A percentile compares a stretch with the other conserved stretches of the same genome.
phyloP scores from a whole-genome alignment of 176 grass and related monocot genomes.

The Oryza rufipogon region DNA sequence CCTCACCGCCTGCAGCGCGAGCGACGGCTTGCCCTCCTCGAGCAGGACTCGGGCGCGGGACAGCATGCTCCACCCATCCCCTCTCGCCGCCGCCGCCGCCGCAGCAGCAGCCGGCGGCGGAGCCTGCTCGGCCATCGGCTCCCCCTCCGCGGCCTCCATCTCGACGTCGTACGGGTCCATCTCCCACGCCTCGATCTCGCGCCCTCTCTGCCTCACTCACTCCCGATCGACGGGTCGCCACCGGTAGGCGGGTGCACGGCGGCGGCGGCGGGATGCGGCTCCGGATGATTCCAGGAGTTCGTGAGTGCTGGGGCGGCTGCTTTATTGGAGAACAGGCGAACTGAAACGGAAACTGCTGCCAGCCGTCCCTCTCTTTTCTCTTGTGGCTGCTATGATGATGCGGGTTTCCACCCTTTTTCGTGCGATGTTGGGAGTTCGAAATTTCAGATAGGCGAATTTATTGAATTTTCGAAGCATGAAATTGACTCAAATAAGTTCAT shows the following conservation, averaged over 20 bases:
- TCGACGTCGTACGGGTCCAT: slow-evolving; percentile 74
- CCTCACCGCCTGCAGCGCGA: slow-evolving; percentile 82
- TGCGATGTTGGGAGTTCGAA: background rate
- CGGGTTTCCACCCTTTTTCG: background rate
- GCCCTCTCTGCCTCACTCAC: background rate
- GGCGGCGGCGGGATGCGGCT: slow-evolving; percentile 26
- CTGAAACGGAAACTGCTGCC: background rate
- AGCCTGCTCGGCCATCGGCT: background rate
- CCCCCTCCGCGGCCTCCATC: slow-evolving; percentile 42
- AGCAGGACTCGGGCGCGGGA: slow-evolving; percentile 70
- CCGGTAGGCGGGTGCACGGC: slow-evolving; percentile 12
- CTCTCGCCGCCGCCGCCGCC: slow-evolving; percentile 18
- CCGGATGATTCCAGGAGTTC: slow-evolving; percentile 45
- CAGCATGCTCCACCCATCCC: slow-evolving; percentile 68
- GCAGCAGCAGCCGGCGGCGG: background rate
- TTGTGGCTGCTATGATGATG: background rate
- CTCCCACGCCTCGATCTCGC: slow-evolving; percentile 27
- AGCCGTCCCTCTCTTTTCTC: background rate
- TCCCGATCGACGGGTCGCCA: background rate
- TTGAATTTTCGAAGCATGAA: background rate
- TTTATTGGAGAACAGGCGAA: background rate
- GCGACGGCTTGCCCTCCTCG: slow-evolving; percentile 73
- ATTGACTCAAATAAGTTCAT: background rate
- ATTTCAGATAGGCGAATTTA: background rate
- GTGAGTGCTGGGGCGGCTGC: slow-evolving; percentile 30